phyloP scores from a whole-genome alignment of 371 early-diverging fungal genomes.

The Mucor racemosus region DNA sequence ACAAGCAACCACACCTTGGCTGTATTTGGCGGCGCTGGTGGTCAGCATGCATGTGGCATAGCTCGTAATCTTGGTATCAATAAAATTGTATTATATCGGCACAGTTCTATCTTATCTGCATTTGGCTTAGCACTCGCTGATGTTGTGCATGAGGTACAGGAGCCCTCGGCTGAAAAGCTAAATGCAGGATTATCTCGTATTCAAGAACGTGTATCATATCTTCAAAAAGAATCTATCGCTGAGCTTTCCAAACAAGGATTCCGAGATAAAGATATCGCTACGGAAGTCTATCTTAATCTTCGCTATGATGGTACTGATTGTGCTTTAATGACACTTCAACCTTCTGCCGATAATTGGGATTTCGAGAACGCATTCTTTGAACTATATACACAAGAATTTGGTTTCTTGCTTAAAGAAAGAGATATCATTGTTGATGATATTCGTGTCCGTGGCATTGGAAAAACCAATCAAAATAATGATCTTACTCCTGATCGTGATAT shows the following conservation, averaged over 20 bases:
- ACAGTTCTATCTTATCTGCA: constrained; percentile 92
- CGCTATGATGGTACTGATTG: constrained; percentile 95
- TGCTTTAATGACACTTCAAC: constrained; percentile 89
- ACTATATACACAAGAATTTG: constrained; percentile 88
- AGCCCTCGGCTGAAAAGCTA: constrained; percentile 68
- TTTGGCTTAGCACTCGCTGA: constrained; percentile 92
- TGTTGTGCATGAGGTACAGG: constrained; percentile 91
- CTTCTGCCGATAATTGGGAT: constrained; percentile 59
- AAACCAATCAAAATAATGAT: constrained; percentile 40
- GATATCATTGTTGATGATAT: constrained; percentile 89
- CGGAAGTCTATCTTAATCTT: constrained; percentile 83
- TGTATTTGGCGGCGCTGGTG: constrained; percentile 97
- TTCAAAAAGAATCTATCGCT: constrained; percentile 56
- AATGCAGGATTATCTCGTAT: constrained; percentile 45
- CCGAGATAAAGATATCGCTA: constrained; percentile 50
- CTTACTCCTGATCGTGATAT: constrained; percentile 54
- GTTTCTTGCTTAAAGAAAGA: constrained; percentile 85
- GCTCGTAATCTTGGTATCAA: constrained; percentile 88
- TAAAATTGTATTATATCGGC: constrained; percentile 81
- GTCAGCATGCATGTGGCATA: constrained; percentile 93
- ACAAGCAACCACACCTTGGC: constrained; percentile 85
- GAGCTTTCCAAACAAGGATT: constrained; percentile 71
- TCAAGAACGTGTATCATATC: constrained; percentile 50
- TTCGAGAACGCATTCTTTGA: constrained; percentile 66
- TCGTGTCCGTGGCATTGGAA: constrained; percentile 88